Evolutionary conservation across 2,329 filamentous ascomycete genomes (phyloP), one percentile per base, ranked within the genome.

Genomic region (Thelonectria rubi): DNA sequence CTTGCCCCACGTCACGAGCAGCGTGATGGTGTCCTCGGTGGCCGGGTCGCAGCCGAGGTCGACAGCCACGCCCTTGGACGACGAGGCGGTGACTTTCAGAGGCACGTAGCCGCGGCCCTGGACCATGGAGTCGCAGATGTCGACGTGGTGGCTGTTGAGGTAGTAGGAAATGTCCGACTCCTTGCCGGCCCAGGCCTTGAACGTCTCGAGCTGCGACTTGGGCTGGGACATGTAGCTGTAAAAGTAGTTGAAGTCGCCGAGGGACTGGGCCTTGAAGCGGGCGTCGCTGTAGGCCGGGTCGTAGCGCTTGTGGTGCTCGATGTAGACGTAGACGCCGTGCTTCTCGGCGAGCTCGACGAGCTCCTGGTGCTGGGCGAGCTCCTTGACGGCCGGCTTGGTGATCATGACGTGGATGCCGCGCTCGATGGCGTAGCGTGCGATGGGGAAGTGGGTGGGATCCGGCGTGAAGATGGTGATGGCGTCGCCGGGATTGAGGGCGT

Each of bases 221-320:
- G 90, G 91, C 82, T 97, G 93, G 51, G 89, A 92, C 93, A 97
- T 97, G 86, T 97, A 97, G 71, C 87, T 91, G 85, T 97, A 97
- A 77, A 97, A 97, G 84, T 97, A 97, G 83, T 97, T 97, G 87
- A 97, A 97, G 79, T 97, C 93, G 66, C 94, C 94, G 8, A 97
- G 82, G 55, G 83, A 88, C 73, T 87, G 81, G 14, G 92, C 92
- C 70, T 90, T 88, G 80, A 89, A 89, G 51, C 89, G 87, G 14
- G 94, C 94, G 76, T 97, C 94, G 14, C 92, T 88, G 81, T 97
- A 97, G 20, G 93, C 93, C 2, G 94, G 94, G 76, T 97, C 94
- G 80, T 90, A 97, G 60, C 94, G 92, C 83, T 97, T 97, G 86
- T 97, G 94, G 81, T 97, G 94, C 84, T 97, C 94, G 71, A 97